Conservation (phyloP, 140 eudicot genomes). For the Flaveria floridana region DNA sequence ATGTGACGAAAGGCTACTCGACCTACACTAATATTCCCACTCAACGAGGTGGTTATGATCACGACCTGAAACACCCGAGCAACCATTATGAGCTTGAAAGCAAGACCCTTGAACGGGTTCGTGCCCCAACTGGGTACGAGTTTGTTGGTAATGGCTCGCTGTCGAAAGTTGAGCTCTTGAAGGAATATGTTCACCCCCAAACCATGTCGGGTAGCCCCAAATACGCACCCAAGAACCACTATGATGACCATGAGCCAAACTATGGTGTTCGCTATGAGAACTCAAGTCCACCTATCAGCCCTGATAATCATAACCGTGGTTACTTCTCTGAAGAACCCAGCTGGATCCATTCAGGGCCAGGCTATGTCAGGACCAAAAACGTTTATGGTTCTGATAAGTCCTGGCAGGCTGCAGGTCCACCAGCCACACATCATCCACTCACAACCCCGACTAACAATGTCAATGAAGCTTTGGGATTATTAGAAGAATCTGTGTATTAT, state of each 20-base stretch:
- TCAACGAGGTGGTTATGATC: constrained; percentile 22
- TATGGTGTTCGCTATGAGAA: constrained; percentile 17
- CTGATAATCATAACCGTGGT: constrained; percentile 8
- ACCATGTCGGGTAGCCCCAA: constrained; percentile 23
- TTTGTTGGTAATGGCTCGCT: constrained; percentile 31
- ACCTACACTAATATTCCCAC: constrained; percentile 32
- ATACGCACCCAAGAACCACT: constrained; percentile 14
- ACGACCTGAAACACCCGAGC: not conserved
- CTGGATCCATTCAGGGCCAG: not conserved
- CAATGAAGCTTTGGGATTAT: constrained; percentile 29
- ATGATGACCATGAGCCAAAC: constrained; percentile 5
- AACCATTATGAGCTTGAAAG: constrained; percentile 26
- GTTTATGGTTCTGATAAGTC: constrained; percentile 20
- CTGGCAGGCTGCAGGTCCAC: constrained; percentile 18
- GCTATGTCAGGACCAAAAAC: constrained; percentile 12
- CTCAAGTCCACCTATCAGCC: constrained; percentile 28
- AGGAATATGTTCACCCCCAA: constrained; percentile 31
- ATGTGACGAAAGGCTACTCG: constrained; percentile 37
- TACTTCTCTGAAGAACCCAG: constrained; percentile 25
- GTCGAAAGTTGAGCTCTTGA: constrained; percentile 32
- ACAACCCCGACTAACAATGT: constrained; percentile 20
- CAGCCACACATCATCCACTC: constrained; percentile 31
- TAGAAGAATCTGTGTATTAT: constrained; percentile 32
- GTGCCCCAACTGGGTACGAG: constrained; percentile 25
- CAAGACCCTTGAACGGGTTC: constrained; percentile 18